These are phyloP conservation scores for Decorospora gaudefroyi DNA, from an alignment of 2,329 filamentous ascomycete genomes.

Conservation along the genomic window DNA sequence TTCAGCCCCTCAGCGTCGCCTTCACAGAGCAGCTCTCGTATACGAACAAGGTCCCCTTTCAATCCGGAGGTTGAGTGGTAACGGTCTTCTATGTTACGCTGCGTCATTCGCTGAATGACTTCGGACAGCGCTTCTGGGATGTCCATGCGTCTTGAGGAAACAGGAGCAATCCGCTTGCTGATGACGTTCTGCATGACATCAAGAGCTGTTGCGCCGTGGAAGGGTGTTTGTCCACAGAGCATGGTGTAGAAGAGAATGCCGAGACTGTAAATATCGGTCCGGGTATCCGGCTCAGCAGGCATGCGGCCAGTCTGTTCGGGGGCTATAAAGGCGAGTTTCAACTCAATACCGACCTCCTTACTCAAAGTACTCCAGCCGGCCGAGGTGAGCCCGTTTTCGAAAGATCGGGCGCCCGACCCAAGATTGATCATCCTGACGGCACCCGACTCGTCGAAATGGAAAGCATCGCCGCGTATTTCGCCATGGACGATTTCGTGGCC, in stretches of 20 bases:
- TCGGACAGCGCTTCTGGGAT: conserved; percentile 79
- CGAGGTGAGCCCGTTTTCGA: conserved; percentile 84
- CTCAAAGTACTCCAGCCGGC: conserved; percentile 85
- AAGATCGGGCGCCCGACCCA: conserved; percentile 82
- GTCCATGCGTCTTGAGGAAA: conserved; percentile 78
- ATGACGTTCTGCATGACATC: conserved; percentile 92
- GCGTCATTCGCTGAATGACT: conserved; percentile 90
- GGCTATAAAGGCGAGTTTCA: conserved; percentile 89
- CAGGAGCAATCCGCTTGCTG: conserved; percentile 73
- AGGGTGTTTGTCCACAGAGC: conserved; percentile 73
- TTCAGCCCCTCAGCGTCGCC: conserved; percentile 73
- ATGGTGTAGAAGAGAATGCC: conserved; percentile 84
- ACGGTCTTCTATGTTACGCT: conserved; percentile 82
- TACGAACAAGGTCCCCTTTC: conserved; percentile 75
- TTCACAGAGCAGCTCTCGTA: conserved; percentile 74
- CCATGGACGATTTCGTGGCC: conserved; percentile 84
- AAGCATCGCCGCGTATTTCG: conserved; percentile 87
- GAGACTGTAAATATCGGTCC: conserved; percentile 92
- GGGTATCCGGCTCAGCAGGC: conserved; percentile 81
- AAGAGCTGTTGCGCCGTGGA: conserved; percentile 76
- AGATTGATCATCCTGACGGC: conserved; percentile 81
- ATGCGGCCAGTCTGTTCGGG: conserved; percentile 94
- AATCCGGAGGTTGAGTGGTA: conserved; percentile 89
- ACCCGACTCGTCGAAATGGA: conserved; percentile 79
- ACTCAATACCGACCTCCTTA: conserved; percentile 80